Evolutionary conservation across 305 asterid species (phyloP).

Genomic region (Fraxinus sp.): DNA sequence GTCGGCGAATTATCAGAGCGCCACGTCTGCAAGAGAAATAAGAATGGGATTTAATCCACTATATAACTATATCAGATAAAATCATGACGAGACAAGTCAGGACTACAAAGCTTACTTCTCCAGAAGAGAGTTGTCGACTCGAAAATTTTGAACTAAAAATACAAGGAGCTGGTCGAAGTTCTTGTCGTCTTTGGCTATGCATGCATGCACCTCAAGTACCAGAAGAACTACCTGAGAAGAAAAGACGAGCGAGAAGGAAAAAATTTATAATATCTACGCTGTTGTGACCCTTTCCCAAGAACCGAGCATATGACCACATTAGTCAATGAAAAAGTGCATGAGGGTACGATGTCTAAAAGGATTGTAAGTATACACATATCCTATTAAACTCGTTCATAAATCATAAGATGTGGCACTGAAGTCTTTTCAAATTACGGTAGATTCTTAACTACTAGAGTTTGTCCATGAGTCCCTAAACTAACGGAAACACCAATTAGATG

Average conservation of each 20-base stretch:
- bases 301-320: not conserved
- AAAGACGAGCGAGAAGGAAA: conserved; percentile 15
- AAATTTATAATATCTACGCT: conserved; percentile 12
- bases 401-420: conserved; percentile 4
- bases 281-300: not conserved
- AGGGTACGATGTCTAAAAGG: conserved; percentile 5
- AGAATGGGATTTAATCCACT: conserved; percentile 21
- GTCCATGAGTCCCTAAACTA: not conserved
- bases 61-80: conserved; percentile 16
- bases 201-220: conserved; percentile 98
- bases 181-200: conserved; percentile 84
- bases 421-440: not conserved
- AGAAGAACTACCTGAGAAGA: conserved; percentile 80
- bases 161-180: conserved; percentile 82
- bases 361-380: not conserved
- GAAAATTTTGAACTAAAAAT: conserved; percentile 73
- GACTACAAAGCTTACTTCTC: conserved; percentile 64
- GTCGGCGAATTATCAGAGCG: conserved; percentile 85
- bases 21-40: conserved; percentile 75
- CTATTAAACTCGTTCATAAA: conserved; percentile 13
- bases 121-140: conserved; percentile 78
- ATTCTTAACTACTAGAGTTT: not conserved
- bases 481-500: not conserved
- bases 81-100: conserved; percentile 19
- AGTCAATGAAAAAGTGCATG: conserved; percentile 14